Evolutionary conservation across 2,329 filamentous ascomycete genomes (phyloP).

Genomic region (Hymenoscyphus scutula): DNA sequence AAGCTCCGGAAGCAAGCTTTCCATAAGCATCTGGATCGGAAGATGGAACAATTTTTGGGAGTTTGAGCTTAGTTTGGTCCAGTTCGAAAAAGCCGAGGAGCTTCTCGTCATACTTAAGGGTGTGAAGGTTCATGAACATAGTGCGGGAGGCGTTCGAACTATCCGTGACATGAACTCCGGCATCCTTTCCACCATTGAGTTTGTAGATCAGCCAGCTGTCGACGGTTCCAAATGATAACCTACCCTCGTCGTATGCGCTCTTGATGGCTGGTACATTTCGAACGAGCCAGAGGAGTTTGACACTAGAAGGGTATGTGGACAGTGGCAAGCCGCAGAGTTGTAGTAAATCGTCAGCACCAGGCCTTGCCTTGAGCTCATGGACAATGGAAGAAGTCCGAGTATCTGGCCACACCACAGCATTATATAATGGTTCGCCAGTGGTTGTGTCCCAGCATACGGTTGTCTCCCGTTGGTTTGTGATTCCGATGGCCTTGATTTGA

Average conservation of each 20-base stretch:
- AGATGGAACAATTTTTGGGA: slow-evolving; percentile 77
- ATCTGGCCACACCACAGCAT: slow-evolving; percentile 83
- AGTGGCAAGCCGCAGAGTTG: slow-evolving; percentile 72
- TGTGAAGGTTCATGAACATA: slow-evolving; percentile 84
- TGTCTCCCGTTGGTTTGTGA: slow-evolving; percentile 80
- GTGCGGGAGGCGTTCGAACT: slow-evolving; percentile 80
- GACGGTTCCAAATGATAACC: slow-evolving; percentile 74
- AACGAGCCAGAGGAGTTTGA: slow-evolving; percentile 76
- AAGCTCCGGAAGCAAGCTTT: slow-evolving; percentile 54
- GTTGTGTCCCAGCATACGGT: slow-evolving; percentile 76
- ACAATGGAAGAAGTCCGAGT: slow-evolving; percentile 72
- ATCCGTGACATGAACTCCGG: slow-evolving; percentile 71
- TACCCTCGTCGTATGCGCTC: slow-evolving; percentile 68
- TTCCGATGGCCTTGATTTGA: slow-evolving; percentile 72
- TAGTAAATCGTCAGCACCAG: slow-evolving; percentile 65
- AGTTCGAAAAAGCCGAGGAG: slow-evolving; percentile 74
- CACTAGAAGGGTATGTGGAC: slow-evolving; percentile 77
- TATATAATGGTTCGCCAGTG: slow-evolving; percentile 74
- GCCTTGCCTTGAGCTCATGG: slow-evolving; percentile 65
- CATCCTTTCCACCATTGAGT: slow-evolving; percentile 67
- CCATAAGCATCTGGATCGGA: slow-evolving; percentile 70
- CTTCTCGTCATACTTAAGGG: slow-evolving; percentile 69
- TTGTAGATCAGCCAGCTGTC: slow-evolving; percentile 81
- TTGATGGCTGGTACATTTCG: slow-evolving; percentile 65
- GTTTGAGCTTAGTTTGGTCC: slow-evolving; percentile 63